phyloP scores from a whole-genome alignment of 345 rosid species.

The Turnera subulata region DNA sequence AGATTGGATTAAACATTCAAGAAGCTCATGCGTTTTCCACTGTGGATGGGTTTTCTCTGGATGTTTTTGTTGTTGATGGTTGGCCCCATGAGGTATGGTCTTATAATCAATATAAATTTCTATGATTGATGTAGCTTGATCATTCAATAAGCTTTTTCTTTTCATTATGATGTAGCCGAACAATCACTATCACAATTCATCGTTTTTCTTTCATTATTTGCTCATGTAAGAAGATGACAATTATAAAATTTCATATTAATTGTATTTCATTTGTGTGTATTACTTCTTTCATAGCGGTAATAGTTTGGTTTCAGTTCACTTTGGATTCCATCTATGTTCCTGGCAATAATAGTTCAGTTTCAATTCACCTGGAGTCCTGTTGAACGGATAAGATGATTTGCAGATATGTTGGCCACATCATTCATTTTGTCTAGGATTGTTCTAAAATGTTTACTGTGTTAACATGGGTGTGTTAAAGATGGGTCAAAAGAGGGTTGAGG shows the following conservation, averaged over 20 bases:
- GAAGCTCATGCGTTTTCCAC: conserved; percentile 98
- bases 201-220: neutral
- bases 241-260: neutral
- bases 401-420: no score
- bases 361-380: neutral
- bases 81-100: conserved; percentile 76
- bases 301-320: neutral
- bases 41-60: conserved; percentile 85
- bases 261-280: neutral
- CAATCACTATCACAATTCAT: neutral
- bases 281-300: neutral
- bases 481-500: no score
- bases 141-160: neutral
- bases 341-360: neutral
- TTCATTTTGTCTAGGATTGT: no score
- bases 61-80: conserved; percentile 95
- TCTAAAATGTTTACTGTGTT: no score
- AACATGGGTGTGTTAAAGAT: no score
- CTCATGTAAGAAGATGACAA: neutral
- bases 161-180: neutral
- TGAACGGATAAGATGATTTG: no score
- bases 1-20: conserved; percentile 84
- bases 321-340: no score
- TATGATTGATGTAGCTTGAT: neutral
- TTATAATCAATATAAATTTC: neutral